Evolutionary conservation across 441 rosid species (phyloP), one percentile per base, ranked within the genome.

Genomic region (Arabidopsis hybrid): DNA sequence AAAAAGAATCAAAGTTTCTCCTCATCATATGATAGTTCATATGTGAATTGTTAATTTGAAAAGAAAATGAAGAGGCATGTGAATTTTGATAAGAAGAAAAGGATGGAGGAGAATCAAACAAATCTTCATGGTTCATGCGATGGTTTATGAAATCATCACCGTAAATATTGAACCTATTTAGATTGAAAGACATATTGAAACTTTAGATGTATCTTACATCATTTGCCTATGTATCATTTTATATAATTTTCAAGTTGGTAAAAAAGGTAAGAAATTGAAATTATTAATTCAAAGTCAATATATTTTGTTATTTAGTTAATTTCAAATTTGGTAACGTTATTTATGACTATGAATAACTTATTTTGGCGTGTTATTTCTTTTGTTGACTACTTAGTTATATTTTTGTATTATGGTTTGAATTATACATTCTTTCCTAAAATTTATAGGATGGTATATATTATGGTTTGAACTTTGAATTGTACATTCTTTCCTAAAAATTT

Each of bases 101-200:
- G 60, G 56, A 40, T 32, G 61, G 46, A 32, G 67, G 4, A 0
- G 73, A 31, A 50, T 60, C 18, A 60, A 74, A 58, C 7, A 39
- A 49, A 66, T 26, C 16, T 58, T 8, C 35, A 47, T 66, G 32
- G 67, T 40, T 74, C 32, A 45, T 49, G 9, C 0, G 38, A 50
- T 31, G 34, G 38, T 59, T 11, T 45, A 14, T 0, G 18, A 3
- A 6, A 45, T 45, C 1, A 4, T 58, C 61, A 50, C 31, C 7
- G 6, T 13, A n/a, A 31, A 35, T 10, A 34, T 40, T 66, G 38
- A 66, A 74, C 6, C 2, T 31, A 10, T 50, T 74, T 49, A 53
- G 60, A 43, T 16, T 29, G 18, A 62, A 39, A 12, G 45, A 39
- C 78, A 74, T 74, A 29, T 56, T 8, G 21, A 17, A 50, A 58